Percentiles rank a stretch among this genome's conserved stretches.
Conservation (phyloP, 1,284 basidiomycete genomes). For the Trametes polyzona region DNA sequence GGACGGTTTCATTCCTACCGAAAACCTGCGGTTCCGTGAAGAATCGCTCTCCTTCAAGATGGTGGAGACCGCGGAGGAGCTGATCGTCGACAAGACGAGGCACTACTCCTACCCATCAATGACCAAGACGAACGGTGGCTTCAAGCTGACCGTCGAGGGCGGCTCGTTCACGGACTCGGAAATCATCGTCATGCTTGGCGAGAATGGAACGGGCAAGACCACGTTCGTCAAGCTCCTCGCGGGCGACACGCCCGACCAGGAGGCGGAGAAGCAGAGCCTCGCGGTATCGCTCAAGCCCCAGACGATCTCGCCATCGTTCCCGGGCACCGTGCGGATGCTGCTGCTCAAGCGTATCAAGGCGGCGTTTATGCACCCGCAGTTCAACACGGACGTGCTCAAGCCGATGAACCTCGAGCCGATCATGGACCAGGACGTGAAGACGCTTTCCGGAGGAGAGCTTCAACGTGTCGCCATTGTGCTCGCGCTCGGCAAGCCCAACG, state of each 20-base stretch:
- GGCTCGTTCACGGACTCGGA: slow-evolving; percentile 95
- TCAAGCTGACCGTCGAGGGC: slow-evolving; percentile 89
- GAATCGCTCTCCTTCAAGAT: slow-evolving; percentile 96
- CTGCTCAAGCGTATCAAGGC: slow-evolving; percentile 92
- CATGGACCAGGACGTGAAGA: slow-evolving; percentile 96
- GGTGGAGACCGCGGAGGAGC: slow-evolving; percentile 90
- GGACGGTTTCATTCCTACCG: slow-evolving; percentile 97
- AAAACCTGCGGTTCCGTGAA: slow-evolving; percentile 95
- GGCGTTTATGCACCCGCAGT: slow-evolving; percentile 96
- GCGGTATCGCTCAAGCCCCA: slow-evolving; percentile 94
- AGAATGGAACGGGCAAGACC: slow-evolving; percentile 98
- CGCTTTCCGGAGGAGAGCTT: slow-evolving; percentile 94
- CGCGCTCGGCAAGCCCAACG: slow-evolving; percentile 84
- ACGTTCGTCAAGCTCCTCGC: slow-evolving; percentile 94
- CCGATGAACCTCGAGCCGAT: slow-evolving; percentile 93
- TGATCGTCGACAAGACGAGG: slow-evolving; percentile 81
- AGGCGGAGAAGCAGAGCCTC: slow-evolving; percentile 78
- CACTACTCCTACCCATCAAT: slow-evolving; percentile 91
- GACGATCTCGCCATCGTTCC: slow-evolving; percentile 95
- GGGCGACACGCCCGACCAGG: slow-evolving; percentile 85
- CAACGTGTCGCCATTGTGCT: slow-evolving; percentile 95
- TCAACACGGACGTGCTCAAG: slow-evolving; percentile 95
- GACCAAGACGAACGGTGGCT: slow-evolving; percentile 92
- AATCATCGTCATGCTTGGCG: slow-evolving; percentile 96
- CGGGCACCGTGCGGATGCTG: slow-evolving; percentile 90